A percentile compares a stretch with the other conserved stretches of the same genome.
phyloP scores from a whole-genome alignment of 2,329 filamentous ascomycete genomes.

The Bipolaris gigantea region DNA sequence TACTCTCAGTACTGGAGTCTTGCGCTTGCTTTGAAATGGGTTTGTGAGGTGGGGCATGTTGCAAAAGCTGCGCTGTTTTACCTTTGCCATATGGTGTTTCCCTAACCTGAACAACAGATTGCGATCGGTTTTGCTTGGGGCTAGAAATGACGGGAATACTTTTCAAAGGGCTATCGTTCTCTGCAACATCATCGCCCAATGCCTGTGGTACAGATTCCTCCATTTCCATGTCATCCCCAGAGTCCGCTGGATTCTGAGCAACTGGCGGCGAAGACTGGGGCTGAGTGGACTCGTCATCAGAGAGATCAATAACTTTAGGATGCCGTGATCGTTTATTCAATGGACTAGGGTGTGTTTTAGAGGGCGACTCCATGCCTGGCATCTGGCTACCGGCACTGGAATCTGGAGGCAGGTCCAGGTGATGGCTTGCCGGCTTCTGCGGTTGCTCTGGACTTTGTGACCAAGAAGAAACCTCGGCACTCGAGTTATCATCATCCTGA shows the following conservation, averaged over 20 bases:
- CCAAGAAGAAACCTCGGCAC: background rate
- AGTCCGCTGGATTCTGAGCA: constrained; percentile 6
- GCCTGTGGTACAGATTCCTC: constrained; percentile 33
- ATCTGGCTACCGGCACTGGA: constrained; percentile 25
- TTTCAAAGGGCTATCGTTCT: background rate
- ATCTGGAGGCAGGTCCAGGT: constrained; percentile 33
- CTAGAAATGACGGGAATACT: background rate
- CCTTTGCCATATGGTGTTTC: constrained; percentile 34
- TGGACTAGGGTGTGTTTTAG: background rate
- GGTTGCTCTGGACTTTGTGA: constrained; percentile 18
- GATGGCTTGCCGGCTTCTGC: constrained; percentile 7
- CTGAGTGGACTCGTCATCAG: constrained; percentile 9
- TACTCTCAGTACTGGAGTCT: constrained; percentile 17
- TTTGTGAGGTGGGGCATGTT: background rate
- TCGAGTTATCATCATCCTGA: constrained; percentile 7
- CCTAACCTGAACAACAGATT: constrained; percentile 30
- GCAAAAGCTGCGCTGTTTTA: constrained; percentile 10
- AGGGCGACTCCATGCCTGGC: background rate
- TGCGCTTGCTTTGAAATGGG: constrained; percentile 12
- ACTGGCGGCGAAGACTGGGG: constrained; percentile 26
- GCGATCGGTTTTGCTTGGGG: background rate
- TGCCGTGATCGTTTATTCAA: background rate
- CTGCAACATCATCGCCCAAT: constrained; percentile 27
- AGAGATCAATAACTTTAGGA: constrained; percentile 9
- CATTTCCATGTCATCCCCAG: constrained; percentile 38